phyloP scores from a whole-genome alignment of 1,284 basidiomycete genomes.

The Austroboletus novae-zelandiae region DNA sequence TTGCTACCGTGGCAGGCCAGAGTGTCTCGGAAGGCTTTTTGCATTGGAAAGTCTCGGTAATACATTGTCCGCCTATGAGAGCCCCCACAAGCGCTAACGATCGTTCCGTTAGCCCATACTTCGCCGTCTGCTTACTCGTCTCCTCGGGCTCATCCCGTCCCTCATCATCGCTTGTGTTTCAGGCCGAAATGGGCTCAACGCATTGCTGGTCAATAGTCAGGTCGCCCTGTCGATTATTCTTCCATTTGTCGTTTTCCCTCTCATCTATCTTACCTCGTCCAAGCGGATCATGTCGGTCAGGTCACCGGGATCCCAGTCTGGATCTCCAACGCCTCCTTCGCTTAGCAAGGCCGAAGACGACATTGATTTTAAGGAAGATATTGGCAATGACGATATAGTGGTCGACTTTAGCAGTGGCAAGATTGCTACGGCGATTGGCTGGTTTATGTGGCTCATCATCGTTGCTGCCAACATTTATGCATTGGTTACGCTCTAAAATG shows the following conservation, averaged over 20 bases:
- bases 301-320: background rate
- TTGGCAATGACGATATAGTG: conserved; percentile 7
- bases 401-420: conserved; percentile 65
- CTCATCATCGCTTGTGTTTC: conserved; percentile 75
- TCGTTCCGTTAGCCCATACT: conserved; percentile 59
- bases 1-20: conserved; percentile 91
- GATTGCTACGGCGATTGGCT: conserved; percentile 53
- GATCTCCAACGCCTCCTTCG: background rate
- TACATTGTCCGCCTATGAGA: conserved; percentile 22
- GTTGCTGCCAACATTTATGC: conserved; percentile 70
- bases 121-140: conserved; percentile 80
- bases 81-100: conserved; percentile 3
- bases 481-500: conserved; percentile 45
- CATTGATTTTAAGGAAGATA: background rate
- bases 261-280: conserved; percentile 74
- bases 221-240: conserved; percentile 86
- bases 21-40: conserved; percentile 94
- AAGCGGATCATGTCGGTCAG: conserved; percentile 67
- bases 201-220: conserved; percentile 85
- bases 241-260: conserved; percentile 83
- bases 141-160: conserved; percentile 86
- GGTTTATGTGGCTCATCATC: conserved; percentile 61
- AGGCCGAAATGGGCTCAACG: conserved; percentile 76
- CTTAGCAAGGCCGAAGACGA: background rate
- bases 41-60: conserved; percentile 82